These are phyloP conservation scores for Mediolabrus comicus DNA, from an alignment of 108 stramenopile species.

Conservation along the genomic window DNA sequence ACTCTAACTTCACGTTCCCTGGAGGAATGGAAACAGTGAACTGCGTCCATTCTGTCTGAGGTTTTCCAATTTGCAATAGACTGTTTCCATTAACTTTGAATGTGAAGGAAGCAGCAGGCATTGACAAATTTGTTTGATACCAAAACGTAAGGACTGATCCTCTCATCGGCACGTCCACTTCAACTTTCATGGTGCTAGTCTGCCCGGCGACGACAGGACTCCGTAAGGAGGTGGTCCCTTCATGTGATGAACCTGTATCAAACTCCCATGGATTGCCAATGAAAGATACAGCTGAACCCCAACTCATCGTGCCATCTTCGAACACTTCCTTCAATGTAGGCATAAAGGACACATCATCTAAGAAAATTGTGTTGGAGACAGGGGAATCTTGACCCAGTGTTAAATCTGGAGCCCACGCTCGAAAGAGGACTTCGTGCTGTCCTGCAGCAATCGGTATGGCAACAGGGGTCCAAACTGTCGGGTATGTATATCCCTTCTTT, in stretches of 20 bases:
- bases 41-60: neutral
- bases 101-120: neutral
- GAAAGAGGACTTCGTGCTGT: conserved; percentile 18
- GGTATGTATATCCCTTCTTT: conserved; percentile 25
- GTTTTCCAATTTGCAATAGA: neutral
- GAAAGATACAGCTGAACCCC: neutral
- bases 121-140: neutral
- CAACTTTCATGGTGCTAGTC: conserved; percentile 3
- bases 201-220: conserved; percentile 9
- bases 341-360: conserved; percentile 20
- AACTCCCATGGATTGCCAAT: conserved; percentile 3
- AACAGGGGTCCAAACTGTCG: neutral
- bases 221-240: conserved; percentile 6
- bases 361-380: neutral
- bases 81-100: conserved; percentile 17
- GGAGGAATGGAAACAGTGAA: neutral
- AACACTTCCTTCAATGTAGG: conserved; percentile 15
- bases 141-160: conserved; percentile 19
- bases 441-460: conserved; percentile 11
- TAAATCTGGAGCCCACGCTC: conserved; percentile 12
- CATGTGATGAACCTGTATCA: conserved; percentile 2
- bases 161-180: neutral
- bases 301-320: conserved; percentile 7
- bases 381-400: neutral
- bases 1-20: conserved; percentile 4